phyloP scores from a whole-genome alignment of 2,329 filamentous ascomycete species.

The Lecanicillium sp. region DNA sequence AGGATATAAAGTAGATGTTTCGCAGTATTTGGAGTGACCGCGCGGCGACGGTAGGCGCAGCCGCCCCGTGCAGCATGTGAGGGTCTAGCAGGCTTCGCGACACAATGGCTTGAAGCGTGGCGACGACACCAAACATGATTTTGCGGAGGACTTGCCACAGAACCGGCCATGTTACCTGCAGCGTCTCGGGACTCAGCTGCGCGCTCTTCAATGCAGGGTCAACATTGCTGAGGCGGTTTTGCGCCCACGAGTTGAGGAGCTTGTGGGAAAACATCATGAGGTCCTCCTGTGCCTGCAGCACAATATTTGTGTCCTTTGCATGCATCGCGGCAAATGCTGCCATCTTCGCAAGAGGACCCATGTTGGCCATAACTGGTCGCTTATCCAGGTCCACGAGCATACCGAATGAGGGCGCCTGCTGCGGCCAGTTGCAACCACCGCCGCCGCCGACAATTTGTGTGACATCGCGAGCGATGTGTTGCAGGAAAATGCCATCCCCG shows the following conservation, averaged over 20 bases:
- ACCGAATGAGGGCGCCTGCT: slow-evolving; percentile 52
- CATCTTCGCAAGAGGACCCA: slow-evolving; percentile 62
- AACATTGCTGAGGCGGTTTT: slow-evolving; percentile 66
- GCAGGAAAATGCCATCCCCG: slow-evolving; percentile 68
- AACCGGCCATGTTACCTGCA: slow-evolving; percentile 59
- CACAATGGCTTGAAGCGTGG: slow-evolving; percentile 67
- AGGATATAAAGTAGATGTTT: slow-evolving; percentile 76
- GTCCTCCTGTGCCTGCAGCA: slow-evolving; percentile 52
- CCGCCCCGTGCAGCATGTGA: slow-evolving; percentile 34
- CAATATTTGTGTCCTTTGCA: slow-evolving; percentile 36
- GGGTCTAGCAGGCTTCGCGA: slow-evolving; percentile 54
- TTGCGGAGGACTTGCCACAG: slow-evolving; percentile 73
- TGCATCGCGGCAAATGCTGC: slow-evolving; percentile 59
- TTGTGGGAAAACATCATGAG: slow-evolving; percentile 61
- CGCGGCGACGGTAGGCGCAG: slow-evolving; percentile 59
- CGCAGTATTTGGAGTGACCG: slow-evolving; percentile 69
- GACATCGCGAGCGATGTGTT: slow-evolving; percentile 62
- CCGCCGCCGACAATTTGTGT: slow-evolving; percentile 33
- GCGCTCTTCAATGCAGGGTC: slow-evolving; percentile 61
- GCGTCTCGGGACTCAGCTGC: slow-evolving; percentile 58
- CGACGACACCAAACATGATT: slow-evolving; percentile 68
- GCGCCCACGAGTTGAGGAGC: slow-evolving; percentile 66
- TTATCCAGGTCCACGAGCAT: slow-evolving; percentile 53
- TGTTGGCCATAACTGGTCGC: slow-evolving; percentile 56
- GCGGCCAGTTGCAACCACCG: slow-evolving; percentile 56